Conservation (phyloP, 2,329 filamentous ascomycete genomes). For the Dendrostoma leiphaemia region DNA sequence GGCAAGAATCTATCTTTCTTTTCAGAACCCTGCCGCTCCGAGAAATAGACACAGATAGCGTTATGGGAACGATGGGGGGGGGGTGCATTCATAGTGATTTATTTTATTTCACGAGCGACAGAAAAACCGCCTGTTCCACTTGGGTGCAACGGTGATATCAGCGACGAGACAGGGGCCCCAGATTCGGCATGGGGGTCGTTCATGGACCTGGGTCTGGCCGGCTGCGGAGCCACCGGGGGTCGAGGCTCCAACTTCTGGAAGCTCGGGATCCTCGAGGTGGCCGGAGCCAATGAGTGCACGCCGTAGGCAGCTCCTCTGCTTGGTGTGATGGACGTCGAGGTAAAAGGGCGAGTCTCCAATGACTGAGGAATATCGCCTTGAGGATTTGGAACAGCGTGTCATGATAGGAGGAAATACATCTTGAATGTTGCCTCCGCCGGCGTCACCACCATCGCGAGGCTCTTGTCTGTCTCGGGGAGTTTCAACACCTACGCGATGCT, state of each 20-base stretch:
- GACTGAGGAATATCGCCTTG: no score
- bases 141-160: conserved; percentile 1
- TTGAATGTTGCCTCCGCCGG: no score
- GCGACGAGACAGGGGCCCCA: background rate
- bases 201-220: background rate
- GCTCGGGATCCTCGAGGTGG: background rate
- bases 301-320: background rate
- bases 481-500: no score
- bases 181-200: background rate
- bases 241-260: background rate
- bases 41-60: no score
- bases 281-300: background rate
- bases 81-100: no score
- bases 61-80: no score
- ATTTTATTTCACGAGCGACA: no score
- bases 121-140: background rate
- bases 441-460: background rate
- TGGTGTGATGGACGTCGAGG: background rate
- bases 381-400: no score
- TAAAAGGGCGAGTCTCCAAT: background rate
- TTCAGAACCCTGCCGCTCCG: no score
- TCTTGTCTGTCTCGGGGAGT: conserved; percentile 2
- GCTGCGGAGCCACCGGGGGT: background rate
- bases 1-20: no score
- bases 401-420: no score